Conservation (phyloP, 1,284 basidiomycete genomes). For the Veloboletus limbatus region DNA sequence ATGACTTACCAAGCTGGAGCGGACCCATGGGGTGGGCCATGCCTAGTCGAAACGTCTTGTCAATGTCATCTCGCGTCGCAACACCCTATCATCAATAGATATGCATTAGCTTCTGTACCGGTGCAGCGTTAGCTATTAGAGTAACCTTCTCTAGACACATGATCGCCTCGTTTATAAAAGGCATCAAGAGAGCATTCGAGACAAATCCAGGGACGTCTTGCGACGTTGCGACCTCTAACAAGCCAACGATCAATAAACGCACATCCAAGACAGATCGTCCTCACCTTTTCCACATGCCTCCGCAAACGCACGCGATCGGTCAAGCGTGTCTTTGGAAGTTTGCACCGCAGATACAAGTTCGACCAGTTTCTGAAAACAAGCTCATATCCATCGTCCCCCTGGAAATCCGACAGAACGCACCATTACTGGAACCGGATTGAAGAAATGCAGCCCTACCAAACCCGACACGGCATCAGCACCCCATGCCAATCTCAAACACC, state of each 20-base stretch:
- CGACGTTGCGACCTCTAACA: conserved; percentile 79
- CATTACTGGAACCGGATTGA: conserved; percentile 96
- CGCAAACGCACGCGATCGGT: conserved; percentile 81
- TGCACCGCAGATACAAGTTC: conserved; percentile 93
- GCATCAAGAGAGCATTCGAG: conserved; percentile 86
- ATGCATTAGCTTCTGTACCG: background rate
- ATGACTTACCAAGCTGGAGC: conserved; percentile 63
- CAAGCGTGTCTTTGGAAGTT: conserved; percentile 76
- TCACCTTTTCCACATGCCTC: conserved; percentile 86
- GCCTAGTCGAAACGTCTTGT: conserved; percentile 88
- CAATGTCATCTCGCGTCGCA: conserved; percentile 92
- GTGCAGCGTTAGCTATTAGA: background rate
- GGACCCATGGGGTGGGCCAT: conserved; percentile 98
- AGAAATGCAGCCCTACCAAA: conserved; percentile 89
- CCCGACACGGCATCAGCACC: conserved; percentile 1
- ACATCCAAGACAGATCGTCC: conserved; percentile 1
- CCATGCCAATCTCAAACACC: background rate
- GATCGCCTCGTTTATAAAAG: conserved; percentile 92
- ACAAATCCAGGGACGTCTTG: conserved; percentile 92
- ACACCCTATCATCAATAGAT: conserved; percentile 71
- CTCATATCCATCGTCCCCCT: background rate
- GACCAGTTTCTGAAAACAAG: conserved; percentile 69
- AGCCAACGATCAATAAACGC: background rate
- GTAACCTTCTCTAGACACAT: conserved; percentile 84
- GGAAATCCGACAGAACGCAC: conserved; percentile 38